phyloP scores from a whole-genome alignment of 1,284 basidiomycete species.

The Fistulinella cinereoalba region DNA sequence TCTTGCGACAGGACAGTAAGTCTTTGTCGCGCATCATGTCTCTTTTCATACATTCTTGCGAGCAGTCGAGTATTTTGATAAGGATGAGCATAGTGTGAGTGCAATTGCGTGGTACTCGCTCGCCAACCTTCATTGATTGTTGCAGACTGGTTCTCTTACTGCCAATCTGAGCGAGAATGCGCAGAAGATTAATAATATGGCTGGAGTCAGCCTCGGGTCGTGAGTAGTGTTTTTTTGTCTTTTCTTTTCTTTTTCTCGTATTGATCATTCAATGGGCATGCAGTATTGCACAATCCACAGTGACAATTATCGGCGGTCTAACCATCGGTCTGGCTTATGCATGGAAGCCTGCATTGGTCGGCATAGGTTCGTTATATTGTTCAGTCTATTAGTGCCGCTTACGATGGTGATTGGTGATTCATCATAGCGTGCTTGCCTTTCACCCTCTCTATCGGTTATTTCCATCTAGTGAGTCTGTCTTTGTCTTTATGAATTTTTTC shows the following conservation, averaged over 20 bases:
- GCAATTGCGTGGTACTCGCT: neutral
- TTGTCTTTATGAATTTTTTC: neutral
- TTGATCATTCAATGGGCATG: no score
- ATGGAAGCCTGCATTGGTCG: conserved; percentile 79
- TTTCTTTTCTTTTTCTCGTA: no score
- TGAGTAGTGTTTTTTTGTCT: no score
- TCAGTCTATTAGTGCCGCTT: conserved; percentile 10
- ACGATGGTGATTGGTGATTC: conserved; percentile 27
- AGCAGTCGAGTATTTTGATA: conserved; percentile 85
- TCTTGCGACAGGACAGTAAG: conserved; percentile 81
- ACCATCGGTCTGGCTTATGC: conserved; percentile 79
- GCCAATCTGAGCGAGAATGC: conserved; percentile 84
- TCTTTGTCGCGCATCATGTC: neutral
- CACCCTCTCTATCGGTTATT: conserved; percentile 81
- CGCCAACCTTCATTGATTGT: conserved; percentile 1
- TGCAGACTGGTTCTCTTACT: conserved; percentile 77
- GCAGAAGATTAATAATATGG: conserved; percentile 88
- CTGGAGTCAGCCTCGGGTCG: conserved; percentile 91
- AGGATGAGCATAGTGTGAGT: conserved; percentile 73
- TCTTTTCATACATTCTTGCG: conserved; percentile 9
- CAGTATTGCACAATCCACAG: conserved; percentile 75
- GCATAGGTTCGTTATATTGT: conserved; percentile 50
- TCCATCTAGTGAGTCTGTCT: conserved; percentile 74
- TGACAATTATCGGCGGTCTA: conserved; percentile 77
- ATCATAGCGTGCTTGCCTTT: conserved; percentile 78